Evolutionary conservation across 2,329 filamentous ascomycete genomes (phyloP).

Genomic region (Fusarium avenaceum): DNA sequence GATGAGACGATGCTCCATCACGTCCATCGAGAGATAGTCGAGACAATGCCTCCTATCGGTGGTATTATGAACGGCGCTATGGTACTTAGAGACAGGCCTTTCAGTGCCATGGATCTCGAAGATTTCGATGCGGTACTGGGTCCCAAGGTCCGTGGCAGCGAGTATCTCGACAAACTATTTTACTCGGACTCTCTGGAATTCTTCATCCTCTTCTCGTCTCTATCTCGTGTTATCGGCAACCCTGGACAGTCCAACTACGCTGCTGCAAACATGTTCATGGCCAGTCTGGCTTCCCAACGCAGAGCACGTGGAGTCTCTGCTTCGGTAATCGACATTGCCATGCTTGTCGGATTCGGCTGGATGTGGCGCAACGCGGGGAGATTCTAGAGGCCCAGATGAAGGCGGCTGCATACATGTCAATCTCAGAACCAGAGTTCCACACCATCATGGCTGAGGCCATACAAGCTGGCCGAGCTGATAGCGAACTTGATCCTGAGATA

Average conservation of each 20-base stretch:
- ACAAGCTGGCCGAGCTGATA: neutral
- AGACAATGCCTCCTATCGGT: conserved; percentile 6
- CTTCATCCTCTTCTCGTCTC: conserved; percentile 11
- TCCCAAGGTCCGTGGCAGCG: conserved; percentile 7
- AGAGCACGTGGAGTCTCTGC: neutral
- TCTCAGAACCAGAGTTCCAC: neutral
- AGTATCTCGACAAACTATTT: conserved; percentile 9
- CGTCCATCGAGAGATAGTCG: conserved; percentile 28
- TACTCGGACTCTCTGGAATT: neutral
- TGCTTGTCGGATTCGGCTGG: neutral
- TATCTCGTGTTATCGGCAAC: neutral
- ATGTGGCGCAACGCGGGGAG: neutral
- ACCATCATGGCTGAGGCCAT: neutral
- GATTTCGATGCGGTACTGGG: conserved; percentile 1
- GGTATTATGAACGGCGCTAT: conserved; percentile 17
- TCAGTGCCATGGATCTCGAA: conserved; percentile 2
- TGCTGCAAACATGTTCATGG: conserved; percentile 5
- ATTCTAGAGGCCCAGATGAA: neutral
- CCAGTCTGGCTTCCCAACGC: neutral
- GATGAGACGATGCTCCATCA: conserved; percentile 11
- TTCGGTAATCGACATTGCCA: neutral
- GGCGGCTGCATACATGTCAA: neutral
- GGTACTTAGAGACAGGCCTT: neutral
- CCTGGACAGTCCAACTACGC: conserved; percentile 10
- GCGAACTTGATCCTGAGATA: neutral